These are phyloP conservation scores for Podochytrium sp. DNA, from an alignment of 192 early-diverging fungal species.

Conservation along the genomic window DNA sequence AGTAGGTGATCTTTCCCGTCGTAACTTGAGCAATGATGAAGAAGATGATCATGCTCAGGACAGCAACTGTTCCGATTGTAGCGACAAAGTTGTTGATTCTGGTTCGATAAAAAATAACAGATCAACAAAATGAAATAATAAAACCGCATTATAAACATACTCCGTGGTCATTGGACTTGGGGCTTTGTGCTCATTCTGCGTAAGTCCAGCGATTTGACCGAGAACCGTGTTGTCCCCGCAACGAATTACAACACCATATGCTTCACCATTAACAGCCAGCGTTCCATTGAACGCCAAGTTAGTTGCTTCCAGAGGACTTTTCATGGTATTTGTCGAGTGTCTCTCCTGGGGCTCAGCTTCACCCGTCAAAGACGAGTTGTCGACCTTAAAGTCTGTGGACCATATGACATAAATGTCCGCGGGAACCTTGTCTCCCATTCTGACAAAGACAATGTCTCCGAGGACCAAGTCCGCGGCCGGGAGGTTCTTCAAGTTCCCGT, in stretches of 20 bases:
- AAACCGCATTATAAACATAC: conserved; percentile 17
- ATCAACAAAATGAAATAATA: not conserved
- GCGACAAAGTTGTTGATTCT: conserved; percentile 60
- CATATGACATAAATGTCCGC: conserved; percentile 86
- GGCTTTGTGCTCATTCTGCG: conserved; percentile 24
- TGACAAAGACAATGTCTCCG: conserved; percentile 88
- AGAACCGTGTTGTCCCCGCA: conserved; percentile 93
- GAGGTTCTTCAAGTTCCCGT: conserved; percentile 69
- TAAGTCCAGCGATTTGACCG: conserved; percentile 83
- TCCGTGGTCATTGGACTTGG: conserved; percentile 33
- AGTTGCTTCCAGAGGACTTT: conserved; percentile 89
- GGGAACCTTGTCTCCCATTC: conserved; percentile 93
- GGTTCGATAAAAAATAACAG: not conserved
- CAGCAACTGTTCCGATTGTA: conserved; percentile 81
- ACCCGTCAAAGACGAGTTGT: conserved; percentile 96
- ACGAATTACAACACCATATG: conserved; percentile 89
- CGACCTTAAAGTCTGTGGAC: conserved; percentile 89
- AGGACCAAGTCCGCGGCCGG: conserved; percentile 75
- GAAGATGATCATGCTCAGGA: conserved; percentile 79
- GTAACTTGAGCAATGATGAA: conserved; percentile 80
- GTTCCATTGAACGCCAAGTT: conserved; percentile 93
- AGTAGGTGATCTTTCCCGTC: conserved; percentile 24
- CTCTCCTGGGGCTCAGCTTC: conserved; percentile 95
- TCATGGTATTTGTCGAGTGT: conserved; percentile 56
- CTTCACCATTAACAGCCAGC: conserved; percentile 77